phyloP scores from a whole-genome alignment of 2,329 filamentous ascomycete genomes.

The Ophiostoma perfectum region DNA sequence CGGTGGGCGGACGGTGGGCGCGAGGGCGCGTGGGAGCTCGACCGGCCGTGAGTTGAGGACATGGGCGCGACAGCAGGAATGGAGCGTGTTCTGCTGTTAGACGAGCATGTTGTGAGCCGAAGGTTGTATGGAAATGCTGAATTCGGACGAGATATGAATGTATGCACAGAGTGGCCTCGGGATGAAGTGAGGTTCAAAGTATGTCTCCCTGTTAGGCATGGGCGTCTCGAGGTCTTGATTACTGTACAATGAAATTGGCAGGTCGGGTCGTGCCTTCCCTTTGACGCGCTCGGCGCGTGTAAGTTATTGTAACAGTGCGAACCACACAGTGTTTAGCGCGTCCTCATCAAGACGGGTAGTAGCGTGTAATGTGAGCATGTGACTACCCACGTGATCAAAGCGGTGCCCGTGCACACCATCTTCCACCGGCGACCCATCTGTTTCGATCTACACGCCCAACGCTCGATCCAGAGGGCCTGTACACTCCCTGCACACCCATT shows the following conservation, averaged over 20 bases:
- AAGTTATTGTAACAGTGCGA: slow-evolving; percentile 16
- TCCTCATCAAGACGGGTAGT: not conserved
- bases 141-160: not conserved
- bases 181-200: slow-evolving; percentile 5
- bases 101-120: slow-evolving; percentile 16
- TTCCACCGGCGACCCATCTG: not conserved
- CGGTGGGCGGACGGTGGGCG: slow-evolving; percentile 35
- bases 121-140: not conserved
- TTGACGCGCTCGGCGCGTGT: slow-evolving; percentile 23
- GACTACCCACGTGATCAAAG: not conserved
- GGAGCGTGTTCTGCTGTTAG: not conserved
- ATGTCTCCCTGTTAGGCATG: slow-evolving; percentile 5
- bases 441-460: slow-evolving; percentile 18
- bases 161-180: not conserved
- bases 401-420: not conserved
- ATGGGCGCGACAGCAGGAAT: slow-evolving; percentile 16
- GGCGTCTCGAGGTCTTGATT: not conserved
- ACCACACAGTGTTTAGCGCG: slow-evolving; percentile 14
- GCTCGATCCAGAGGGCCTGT: slow-evolving; percentile 17
- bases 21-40: slow-evolving; percentile 43
- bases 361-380: not conserved
- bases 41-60: slow-evolving; percentile 22
- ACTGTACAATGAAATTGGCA: slow-evolving; percentile 10
- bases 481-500: not conserved
- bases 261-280: slow-evolving; percentile 9